These are phyloP conservation scores for Tolypocladium inflatum DNA, from an alignment of 2,329 filamentous ascomycete species.

Conservation along the genomic window DNA sequence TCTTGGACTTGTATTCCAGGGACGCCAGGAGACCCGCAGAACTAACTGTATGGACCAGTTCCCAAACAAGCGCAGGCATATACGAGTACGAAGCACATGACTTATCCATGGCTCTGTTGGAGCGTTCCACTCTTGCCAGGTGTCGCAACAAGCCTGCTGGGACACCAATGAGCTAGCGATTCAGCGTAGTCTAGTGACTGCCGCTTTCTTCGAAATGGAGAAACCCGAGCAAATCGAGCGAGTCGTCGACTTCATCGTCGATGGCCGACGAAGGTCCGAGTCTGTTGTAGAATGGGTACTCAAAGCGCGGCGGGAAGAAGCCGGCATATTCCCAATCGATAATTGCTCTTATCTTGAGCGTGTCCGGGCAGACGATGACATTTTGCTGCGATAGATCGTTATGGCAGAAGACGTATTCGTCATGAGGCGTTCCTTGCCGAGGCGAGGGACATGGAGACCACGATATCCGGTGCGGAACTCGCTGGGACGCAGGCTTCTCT, in stretches of 20 bases:
- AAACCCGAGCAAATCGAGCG: slow-evolving; percentile 2
- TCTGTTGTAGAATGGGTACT: slow-evolving; percentile 9
- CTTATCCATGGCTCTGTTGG: no score
- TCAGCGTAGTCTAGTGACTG: no score
- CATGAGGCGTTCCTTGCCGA: slow-evolving; percentile 12
- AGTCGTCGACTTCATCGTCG: slow-evolving; percentile 7
- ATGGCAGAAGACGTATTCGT: slow-evolving; percentile 14
- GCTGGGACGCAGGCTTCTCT: slow-evolving; percentile 17
- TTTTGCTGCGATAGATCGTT: slow-evolving; percentile 13
- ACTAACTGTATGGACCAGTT: no score
- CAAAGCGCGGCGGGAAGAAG: slow-evolving; percentile 21
- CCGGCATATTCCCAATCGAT: slow-evolving; percentile 30
- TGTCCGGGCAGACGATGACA: slow-evolving; percentile 14
- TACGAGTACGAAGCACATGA: no score
- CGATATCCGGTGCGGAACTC: slow-evolving; percentile 18
- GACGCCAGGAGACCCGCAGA: no score
- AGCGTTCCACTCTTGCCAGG: no score
- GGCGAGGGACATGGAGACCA: slow-evolving; percentile 18
- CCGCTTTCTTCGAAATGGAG: slow-evolving; percentile 1
- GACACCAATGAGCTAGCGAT: no score
- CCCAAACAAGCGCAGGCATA: no score
- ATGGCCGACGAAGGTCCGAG: slow-evolving; percentile 10
- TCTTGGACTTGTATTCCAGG: no score
- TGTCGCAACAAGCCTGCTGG: no score
- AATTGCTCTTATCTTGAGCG: slow-evolving; percentile 22